Evolutionary conservation across 169 alveolate species (phyloP).

Genomic region (Plasmodium ovale): DNA sequence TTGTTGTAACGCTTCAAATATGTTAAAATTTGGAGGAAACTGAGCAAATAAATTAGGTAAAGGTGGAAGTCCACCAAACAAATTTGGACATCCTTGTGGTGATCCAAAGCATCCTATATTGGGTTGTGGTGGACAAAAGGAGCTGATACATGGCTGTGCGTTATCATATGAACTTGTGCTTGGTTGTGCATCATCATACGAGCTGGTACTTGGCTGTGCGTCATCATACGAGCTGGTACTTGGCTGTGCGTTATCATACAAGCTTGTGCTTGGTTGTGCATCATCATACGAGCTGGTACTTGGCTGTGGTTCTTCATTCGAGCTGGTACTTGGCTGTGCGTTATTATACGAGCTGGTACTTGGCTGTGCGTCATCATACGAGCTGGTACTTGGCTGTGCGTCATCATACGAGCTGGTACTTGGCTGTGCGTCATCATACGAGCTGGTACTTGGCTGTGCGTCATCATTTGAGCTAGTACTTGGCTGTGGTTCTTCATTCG

Average conservation of each 20-base stretch:
- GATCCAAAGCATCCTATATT: not conserved
- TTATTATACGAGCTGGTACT: too few species aligned
- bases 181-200: not conserved
- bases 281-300: too few species aligned
- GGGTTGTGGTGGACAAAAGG: not conserved
- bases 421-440: too few species aligned
- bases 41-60: not conserved
- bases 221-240: too few species aligned
- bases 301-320: too few species aligned
- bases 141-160: not conserved
- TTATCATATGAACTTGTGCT: not conserved
- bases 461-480: not conserved
- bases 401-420: too few species aligned
- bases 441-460: not conserved
- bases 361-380: too few species aligned
- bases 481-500: not conserved
- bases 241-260: too few species aligned
- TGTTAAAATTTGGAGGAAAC: not conserved
- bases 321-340: too few species aligned
- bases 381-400: too few species aligned
- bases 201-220: not conserved
- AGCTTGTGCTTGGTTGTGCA: too few species aligned
- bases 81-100: not conserved
- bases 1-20: conserved; percentile 8
- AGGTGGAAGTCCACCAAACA: not conserved